phyloP scores from a whole-genome alignment of 768 basidiomycete genomes.

The Phylloporus sp. region DNA sequence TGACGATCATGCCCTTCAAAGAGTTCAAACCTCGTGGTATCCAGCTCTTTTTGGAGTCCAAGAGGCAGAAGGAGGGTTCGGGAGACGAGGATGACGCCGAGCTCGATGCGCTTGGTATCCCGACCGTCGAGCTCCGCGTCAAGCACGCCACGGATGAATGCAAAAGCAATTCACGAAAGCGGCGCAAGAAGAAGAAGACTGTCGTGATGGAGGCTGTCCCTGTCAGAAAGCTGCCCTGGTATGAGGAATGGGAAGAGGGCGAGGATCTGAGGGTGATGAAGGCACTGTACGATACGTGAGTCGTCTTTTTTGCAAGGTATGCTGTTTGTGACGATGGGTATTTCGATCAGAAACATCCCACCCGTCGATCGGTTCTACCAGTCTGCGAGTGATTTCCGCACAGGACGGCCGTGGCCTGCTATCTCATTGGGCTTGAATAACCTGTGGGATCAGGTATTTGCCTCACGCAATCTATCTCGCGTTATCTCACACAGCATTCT shows the following conservation, averaged over 20 bases:
- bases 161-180: slow-evolving; percentile 54
- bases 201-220: slow-evolving; percentile 15
- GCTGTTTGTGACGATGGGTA: background rate
- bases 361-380: slow-evolving; percentile 54
- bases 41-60: slow-evolving; percentile 43
- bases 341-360: slow-evolving; percentile 36
- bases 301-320: slow-evolving; percentile 5
- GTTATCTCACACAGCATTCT: slow-evolving; percentile 4
- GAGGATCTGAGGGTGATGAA: slow-evolving; percentile 46
- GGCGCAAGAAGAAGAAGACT: slow-evolving; percentile 39
- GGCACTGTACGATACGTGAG: slow-evolving; percentile 51
- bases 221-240: slow-evolving; percentile 47
- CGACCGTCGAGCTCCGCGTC: slow-evolving; percentile 52
- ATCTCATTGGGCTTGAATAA: slow-evolving; percentile 30
- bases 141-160: slow-evolving; percentile 54
- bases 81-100: slow-evolving; percentile 46
- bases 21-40: slow-evolving; percentile 58
- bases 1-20: slow-evolving; percentile 51
- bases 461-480: background rate
- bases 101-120: slow-evolving; percentile 62
- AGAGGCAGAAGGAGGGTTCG: slow-evolving; percentile 26
- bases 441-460: slow-evolving; percentile 64
- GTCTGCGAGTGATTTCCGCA: slow-evolving; percentile 56
- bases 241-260: slow-evolving; percentile 65
- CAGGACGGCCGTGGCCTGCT: slow-evolving; percentile 37